Conservation (phyloP, 257 asterid species). For the Primulina eburnea region DNA sequence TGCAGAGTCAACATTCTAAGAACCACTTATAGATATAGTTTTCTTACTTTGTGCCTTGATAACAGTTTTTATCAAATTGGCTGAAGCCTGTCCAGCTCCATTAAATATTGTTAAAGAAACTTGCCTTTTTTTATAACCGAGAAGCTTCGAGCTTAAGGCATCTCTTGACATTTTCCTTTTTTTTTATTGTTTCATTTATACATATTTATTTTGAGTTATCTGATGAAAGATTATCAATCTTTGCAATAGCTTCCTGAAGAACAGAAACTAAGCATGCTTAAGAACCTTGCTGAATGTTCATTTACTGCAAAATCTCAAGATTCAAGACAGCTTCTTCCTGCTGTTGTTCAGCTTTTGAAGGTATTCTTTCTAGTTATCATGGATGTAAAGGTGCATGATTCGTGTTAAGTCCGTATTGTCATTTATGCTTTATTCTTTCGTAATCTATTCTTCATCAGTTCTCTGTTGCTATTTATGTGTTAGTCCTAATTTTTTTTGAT, state of each 20-base stretch:
- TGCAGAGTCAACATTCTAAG: background rate
- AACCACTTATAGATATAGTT: background rate
- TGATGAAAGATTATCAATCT: slow-evolving; percentile 13
- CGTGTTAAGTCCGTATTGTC: slow-evolving; percentile 1
- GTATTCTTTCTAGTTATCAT: slow-evolving; percentile 33
- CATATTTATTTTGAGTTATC: slow-evolving; percentile 15
- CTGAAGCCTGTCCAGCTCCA: background rate
- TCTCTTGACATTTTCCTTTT: slow-evolving; percentile 13
- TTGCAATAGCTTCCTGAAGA: slow-evolving; percentile 78
- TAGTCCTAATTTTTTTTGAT: no score
- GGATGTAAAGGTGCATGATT: slow-evolving; percentile 13
- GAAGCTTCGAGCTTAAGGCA: slow-evolving; percentile 16
- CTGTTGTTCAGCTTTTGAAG: slow-evolving; percentile 85
- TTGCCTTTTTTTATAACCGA: slow-evolving; percentile 14
- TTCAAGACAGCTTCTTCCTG: slow-evolving; percentile 82
- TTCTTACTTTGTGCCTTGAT: background rate
- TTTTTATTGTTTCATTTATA: slow-evolving; percentile 3
- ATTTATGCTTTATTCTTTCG: background rate
- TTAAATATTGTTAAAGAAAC: background rate
- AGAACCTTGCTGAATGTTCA: slow-evolving; percentile 86
- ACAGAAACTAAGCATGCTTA: slow-evolving; percentile 70
- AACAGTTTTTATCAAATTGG: background rate
- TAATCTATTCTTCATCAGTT: background rate
- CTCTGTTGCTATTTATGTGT: background rate
- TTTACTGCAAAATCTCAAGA: slow-evolving; percentile 77